Percentiles rank a stretch among this genome's conserved stretches.
Evolutionary conservation across 148 eudicot genomes (phyloP).

Genomic region (Drosera capensis): DNA sequence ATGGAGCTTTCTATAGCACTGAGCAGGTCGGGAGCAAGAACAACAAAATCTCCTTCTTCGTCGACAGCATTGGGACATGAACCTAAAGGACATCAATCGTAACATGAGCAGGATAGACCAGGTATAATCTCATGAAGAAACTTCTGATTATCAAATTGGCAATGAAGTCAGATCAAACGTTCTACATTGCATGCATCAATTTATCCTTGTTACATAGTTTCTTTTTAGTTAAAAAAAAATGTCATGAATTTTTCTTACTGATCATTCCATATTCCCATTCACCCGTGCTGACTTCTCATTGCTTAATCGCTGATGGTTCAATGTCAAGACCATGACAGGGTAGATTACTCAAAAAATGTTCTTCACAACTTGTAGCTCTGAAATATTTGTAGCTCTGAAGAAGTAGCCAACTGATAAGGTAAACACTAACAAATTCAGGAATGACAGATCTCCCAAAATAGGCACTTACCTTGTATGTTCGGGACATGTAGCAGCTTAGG

Average conservation of each 20-base stretch:
- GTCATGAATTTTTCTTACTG: no score
- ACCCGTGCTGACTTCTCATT: background rate
- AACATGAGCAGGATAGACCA: background rate
- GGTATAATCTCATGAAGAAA: background rate
- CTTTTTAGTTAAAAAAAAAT: no score
- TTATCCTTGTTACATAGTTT: no score
- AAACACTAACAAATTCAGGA: background rate
- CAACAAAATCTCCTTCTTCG: conserved; percentile 27
- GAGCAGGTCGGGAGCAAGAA: conserved; percentile 58
- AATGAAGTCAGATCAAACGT: no score
- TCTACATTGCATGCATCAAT: no score
- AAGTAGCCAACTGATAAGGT: background rate
- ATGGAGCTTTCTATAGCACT: conserved; percentile 55
- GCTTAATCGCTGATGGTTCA: background rate
- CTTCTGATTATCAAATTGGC: no score
- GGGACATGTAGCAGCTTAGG: conserved; percentile 84
- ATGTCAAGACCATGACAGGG: no score
- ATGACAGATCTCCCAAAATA: background rate
- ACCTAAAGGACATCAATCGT: conserved; percentile 13
- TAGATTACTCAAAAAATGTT: no score
- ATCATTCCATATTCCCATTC: no score
- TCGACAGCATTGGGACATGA: conserved; percentile 21
- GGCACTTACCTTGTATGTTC: conserved; percentile 68
- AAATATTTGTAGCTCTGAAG: no score
- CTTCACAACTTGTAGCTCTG: no score